These are phyloP conservation scores for Coniochaeta sp. DNA, from an alignment of 2,329 filamentous ascomycete genomes.

Conservation along the genomic window DNA sequence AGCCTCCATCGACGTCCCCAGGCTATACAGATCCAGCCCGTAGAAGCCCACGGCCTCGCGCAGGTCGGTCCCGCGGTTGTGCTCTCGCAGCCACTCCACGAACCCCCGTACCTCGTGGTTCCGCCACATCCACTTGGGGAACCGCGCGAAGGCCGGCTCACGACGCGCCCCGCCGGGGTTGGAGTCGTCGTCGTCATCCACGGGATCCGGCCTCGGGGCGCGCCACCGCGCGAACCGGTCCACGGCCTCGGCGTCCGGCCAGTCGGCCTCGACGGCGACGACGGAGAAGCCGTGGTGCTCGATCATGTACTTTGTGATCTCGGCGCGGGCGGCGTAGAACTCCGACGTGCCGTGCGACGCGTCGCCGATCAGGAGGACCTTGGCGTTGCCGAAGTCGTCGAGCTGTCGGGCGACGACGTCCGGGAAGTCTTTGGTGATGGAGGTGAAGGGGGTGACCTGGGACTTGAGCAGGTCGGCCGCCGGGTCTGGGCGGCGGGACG, in stretches of 20 bases:
- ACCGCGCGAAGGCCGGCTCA: conserved; percentile 36
- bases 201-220: conserved; percentile 13
- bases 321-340: conserved; percentile 43
- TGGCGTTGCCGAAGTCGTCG: conserved; percentile 10
- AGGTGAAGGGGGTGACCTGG: neutral
- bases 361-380: conserved; percentile 19
- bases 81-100: conserved; percentile 41
- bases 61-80: conserved; percentile 22
- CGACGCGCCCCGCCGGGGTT: conserved; percentile 5
- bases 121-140: conserved; percentile 50
- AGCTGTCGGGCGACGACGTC: conserved; percentile 3
- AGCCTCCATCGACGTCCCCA: conserved; percentile 35
- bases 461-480: neutral
- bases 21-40: conserved; percentile 44
- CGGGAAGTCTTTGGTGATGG: conserved; percentile 2
- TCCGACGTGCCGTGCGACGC: conserved; percentile 43
- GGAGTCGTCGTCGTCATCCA: conserved; percentile 4
- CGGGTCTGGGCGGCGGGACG: neutral
- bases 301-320: conserved; percentile 43
- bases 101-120: conserved; percentile 43
- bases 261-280: conserved; percentile 44
- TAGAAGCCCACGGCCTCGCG: conserved; percentile 30
- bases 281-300: conserved; percentile 41
- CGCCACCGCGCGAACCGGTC: conserved; percentile 42
- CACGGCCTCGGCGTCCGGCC: conserved; percentile 43